Evolutionary conservation across 805 yeast species (phyloP).

Genomic region (Phaffomyces antillensis): DNA sequence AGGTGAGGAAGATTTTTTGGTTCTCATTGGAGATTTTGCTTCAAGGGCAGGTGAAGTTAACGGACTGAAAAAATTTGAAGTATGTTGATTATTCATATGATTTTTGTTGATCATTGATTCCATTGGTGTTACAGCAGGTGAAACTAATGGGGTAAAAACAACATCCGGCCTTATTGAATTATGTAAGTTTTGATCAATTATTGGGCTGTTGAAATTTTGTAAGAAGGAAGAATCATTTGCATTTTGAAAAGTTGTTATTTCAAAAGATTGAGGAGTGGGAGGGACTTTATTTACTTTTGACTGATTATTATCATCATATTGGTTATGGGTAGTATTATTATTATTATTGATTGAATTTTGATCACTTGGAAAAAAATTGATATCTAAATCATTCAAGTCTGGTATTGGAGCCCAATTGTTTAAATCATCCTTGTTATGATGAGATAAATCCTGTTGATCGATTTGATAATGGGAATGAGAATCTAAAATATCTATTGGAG

Average conservation of each 20-base stretch:
- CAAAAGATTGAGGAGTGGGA: constrained; percentile 20
- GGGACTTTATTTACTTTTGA: constrained; percentile 7
- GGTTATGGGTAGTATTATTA: neutral
- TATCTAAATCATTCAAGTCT: constrained; percentile 12
- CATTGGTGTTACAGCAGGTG: constrained; percentile 68
- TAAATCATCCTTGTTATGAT: constrained; percentile 1
- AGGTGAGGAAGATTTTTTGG: constrained; percentile 17
- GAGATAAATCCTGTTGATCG: constrained; percentile 1
- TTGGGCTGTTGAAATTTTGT: constrained; percentile 15
- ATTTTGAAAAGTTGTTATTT: constrained; percentile 8
- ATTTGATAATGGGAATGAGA: constrained; percentile 4
- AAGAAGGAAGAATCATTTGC: constrained; percentile 6
- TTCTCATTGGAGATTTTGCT: constrained; percentile 29
- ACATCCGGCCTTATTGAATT: constrained; percentile 44
- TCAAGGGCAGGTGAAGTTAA: constrained; percentile 64
- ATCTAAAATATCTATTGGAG: constrained; percentile 11
- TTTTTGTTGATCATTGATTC: constrained; percentile 25
- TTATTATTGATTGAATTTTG: neutral
- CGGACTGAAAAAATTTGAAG: constrained; percentile 32
- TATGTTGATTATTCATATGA: constrained; percentile 2
- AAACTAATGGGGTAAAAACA: constrained; percentile 67
- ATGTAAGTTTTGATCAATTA: constrained; percentile 6
- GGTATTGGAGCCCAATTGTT: constrained; percentile 9
- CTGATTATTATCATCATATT: neutral
- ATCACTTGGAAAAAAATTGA: constrained; percentile 10